Evolutionary conservation across 495 filamentous ascomycete species (phyloP).

Genomic region (Talaromyces proteolyticus): DNA sequence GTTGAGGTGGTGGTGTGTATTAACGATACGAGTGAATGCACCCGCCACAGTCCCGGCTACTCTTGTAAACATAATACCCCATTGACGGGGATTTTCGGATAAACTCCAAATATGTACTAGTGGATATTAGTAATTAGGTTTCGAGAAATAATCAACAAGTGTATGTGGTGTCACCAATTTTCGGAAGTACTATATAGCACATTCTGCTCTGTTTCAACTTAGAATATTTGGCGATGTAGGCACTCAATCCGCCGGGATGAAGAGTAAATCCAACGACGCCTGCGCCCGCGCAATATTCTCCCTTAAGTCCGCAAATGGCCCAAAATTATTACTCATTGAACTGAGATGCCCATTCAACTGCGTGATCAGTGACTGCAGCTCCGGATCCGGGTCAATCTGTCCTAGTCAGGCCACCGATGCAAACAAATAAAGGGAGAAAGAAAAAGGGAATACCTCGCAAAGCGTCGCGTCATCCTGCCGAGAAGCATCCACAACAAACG

Average conservation of each 20-base stretch:
- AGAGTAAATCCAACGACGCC: conserved; percentile 41
- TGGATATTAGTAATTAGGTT: too few species aligned
- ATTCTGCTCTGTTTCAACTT: too few species aligned
- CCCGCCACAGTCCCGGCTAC: too few species aligned
- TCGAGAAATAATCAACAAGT: too few species aligned
- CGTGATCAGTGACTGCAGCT: conserved; percentile 25
- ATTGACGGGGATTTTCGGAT: too few species aligned
- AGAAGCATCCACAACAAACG: conserved; percentile 20
- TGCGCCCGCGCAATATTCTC: conserved; percentile 46
- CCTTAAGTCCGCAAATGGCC: conserved; percentile 43
- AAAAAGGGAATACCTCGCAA: conserved; percentile 23
- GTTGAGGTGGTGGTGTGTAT: too few species aligned
- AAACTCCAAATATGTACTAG: too few species aligned
- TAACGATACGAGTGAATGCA: too few species aligned
- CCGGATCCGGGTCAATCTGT: conserved; percentile 36
- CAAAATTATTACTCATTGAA: conserved; percentile 49
- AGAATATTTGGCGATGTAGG: too few species aligned
- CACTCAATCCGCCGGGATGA: conserved; percentile 31
- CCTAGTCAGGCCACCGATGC: conserved; percentile 1
- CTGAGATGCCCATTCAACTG: conserved; percentile 51
- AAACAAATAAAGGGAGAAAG: conserved; percentile 3
- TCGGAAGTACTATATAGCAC: too few species aligned
- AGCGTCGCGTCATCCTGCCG: conserved; percentile 19
- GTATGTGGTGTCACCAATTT: too few species aligned
- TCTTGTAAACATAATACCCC: too few species aligned